These are phyloP conservation scores for Torrubiella hemipterigena DNA, from an alignment of 2,329 filamentous ascomycete species.

Conservation along the genomic window DNA sequence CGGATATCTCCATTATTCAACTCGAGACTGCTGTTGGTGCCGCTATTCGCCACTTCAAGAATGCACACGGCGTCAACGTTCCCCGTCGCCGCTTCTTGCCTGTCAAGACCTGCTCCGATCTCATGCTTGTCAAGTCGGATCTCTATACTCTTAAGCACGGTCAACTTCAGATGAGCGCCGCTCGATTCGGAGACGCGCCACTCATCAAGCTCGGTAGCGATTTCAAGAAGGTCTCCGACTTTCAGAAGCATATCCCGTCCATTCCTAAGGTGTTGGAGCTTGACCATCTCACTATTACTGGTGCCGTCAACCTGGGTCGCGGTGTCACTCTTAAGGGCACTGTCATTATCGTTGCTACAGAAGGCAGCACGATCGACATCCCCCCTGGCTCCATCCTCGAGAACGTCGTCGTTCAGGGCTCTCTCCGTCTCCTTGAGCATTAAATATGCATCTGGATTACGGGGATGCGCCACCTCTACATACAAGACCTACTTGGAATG, in stretches of 20 bases:
- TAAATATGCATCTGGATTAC: constrained; percentile 20
- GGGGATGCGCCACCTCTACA: too few species aligned
- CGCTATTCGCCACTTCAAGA: constrained; percentile 96
- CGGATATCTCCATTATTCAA: constrained; percentile 93
- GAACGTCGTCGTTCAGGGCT: constrained; percentile 98
- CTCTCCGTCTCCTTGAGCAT: constrained; percentile 63
- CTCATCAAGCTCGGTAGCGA: constrained; percentile 97
- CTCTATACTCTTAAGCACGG: constrained; percentile 98
- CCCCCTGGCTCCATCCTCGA: constrained; percentile 93
- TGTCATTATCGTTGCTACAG: constrained; percentile 96
- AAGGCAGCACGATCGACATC: constrained; percentile 95
- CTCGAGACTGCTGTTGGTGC: constrained; percentile 97
- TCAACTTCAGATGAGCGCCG: constrained; percentile 92
- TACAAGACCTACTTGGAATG: too few species aligned
- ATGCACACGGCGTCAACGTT: constrained; percentile 97
- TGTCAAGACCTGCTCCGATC: constrained; percentile 98
- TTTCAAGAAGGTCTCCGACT: constrained; percentile 99
- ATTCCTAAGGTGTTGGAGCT: constrained; percentile 88
- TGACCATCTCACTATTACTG: constrained; percentile 93
- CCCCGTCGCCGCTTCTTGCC: constrained; percentile 95
- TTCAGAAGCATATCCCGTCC: constrained; percentile 75
- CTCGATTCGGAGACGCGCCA: constrained; percentile 89
- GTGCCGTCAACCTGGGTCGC: constrained; percentile 90
- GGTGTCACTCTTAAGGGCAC: constrained; percentile 96
- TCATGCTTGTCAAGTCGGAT: constrained; percentile 99